These are phyloP conservation scores for Candida awuae DNA, from an alignment of 805 yeast species.

Conservation along the genomic window DNA sequence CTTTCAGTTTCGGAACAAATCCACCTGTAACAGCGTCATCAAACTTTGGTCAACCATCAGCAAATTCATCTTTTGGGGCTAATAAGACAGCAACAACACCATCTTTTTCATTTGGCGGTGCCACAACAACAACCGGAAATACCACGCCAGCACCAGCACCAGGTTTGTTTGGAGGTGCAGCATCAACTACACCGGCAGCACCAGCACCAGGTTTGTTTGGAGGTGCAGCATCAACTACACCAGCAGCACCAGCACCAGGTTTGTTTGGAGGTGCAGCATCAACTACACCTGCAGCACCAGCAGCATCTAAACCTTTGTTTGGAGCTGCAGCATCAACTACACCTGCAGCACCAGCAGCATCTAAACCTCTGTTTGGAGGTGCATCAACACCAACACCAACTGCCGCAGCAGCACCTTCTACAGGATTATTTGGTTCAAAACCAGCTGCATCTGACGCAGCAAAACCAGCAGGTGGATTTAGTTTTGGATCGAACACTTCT, in stretches of 20 bases:
- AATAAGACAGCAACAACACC: constrained; percentile 5
- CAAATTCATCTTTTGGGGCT: neutral
- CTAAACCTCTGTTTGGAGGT: constrained; percentile 9
- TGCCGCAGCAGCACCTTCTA: neutral
- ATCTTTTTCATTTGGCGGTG: no score
- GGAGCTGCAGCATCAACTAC: constrained; percentile 3
- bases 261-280: constrained; percentile 13
- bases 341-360: constrained; percentile 3
- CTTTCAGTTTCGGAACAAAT: constrained; percentile 3
- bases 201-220: no score
- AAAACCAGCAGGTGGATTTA: no score
- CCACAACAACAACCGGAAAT: no score
- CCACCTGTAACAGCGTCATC: neutral
- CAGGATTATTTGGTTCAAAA: constrained; percentile 4
- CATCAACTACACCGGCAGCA: no score
- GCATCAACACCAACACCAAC: constrained; percentile 6
- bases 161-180: no score
- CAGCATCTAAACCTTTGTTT: constrained; percentile 13
- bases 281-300: neutral
- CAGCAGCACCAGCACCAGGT: no score
- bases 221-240: no score
- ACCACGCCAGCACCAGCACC: no score
- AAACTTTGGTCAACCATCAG: neutral
- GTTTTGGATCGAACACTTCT: no score
- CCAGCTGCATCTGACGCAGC: no score